Evolutionary conservation across 2,329 filamentous ascomycete species (phyloP).

Genomic region (Purpureocillium lavendulum): DNA sequence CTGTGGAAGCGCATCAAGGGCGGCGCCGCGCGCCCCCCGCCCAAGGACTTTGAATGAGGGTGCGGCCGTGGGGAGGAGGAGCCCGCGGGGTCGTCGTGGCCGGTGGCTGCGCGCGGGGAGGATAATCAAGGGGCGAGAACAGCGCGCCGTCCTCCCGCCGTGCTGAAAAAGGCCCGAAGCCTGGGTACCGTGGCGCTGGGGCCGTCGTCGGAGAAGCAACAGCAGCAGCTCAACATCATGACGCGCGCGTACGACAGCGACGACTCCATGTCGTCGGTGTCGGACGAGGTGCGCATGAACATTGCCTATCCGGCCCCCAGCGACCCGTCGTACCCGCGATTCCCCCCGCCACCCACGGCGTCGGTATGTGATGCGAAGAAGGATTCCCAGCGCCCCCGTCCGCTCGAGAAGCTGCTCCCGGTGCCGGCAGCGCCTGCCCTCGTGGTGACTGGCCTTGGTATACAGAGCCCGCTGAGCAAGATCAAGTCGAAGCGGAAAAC

Average conservation of each 20-base stretch:
- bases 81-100: conserved; percentile 10
- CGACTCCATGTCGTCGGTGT: conserved; percentile 17
- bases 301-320: conserved; percentile 8
- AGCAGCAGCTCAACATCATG: no score
- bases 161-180: conserved; percentile 19
- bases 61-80: conserved; percentile 35
- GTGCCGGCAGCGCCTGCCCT: conserved; percentile 11
- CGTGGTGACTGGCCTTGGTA: conserved; percentile 2
- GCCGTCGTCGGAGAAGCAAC: conserved; percentile 15
- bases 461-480: conserved; percentile 9
- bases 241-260: conserved; percentile 17
- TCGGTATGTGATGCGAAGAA: conserved; percentile 14
- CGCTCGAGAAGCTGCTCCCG: conserved; percentile 20
- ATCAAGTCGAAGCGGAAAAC: conserved; percentile 34
- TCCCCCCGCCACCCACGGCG: conserved; percentile 28
- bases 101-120: conserved; percentile 5
- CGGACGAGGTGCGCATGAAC: conserved; percentile 9
- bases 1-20: conserved; percentile 54
- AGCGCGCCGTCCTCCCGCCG: conserved; percentile 7
- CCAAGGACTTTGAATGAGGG: conserved; percentile 45
- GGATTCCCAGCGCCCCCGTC: conserved; percentile 13
- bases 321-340: conserved; percentile 14
- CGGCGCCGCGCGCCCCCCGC: conserved; percentile 15
- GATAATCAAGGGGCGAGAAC: not conserved
- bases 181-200: conserved; percentile 29